phyloP scores from a whole-genome alignment of 169 alveolate genomes.

The Plasmodium knowlesi region DNA sequence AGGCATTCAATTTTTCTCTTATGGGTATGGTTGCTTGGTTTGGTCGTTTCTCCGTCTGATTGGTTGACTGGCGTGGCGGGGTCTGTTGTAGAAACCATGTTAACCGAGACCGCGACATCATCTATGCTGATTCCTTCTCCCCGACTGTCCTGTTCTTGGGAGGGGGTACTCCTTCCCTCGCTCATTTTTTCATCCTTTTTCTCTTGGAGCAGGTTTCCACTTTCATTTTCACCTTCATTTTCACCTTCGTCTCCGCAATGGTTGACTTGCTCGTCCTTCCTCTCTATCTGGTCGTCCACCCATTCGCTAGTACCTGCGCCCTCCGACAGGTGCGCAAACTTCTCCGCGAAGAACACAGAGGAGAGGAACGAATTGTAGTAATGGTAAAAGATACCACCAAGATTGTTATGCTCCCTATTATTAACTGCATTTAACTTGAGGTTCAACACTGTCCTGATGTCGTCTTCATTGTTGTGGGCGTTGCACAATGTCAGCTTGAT shows the following conservation, averaged over 20 bases:
- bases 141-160: neutral
- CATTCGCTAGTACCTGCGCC: neutral
- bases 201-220: neutral
- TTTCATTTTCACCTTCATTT: neutral
- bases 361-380: slow-evolving; percentile 28
- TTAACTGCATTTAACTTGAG: slow-evolving; percentile 14
- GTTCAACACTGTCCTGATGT: slow-evolving; percentile 11
- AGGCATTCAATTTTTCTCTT: neutral
- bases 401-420: slow-evolving; percentile 9
- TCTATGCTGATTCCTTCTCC: neutral
- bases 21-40: neutral
- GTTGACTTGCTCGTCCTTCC: neutral
- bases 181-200: neutral
- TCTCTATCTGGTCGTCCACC: neutral
- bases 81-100: no score
- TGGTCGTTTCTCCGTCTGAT: neutral
- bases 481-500: slow-evolving; percentile 15
- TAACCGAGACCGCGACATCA: neutral
- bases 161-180: neutral
- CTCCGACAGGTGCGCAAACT: neutral
- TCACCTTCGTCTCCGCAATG: neutral
- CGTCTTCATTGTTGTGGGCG: slow-evolving; percentile 18
- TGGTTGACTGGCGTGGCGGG: no score
- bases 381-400: slow-evolving; percentile 15
- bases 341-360: slow-evolving; percentile 29